Percentiles rank a stretch among this genome's conserved stretches.
Evolutionary conservation across 1,284 basidiomycete genomes (phyloP).

Genomic region (Tilletia caries): DNA sequence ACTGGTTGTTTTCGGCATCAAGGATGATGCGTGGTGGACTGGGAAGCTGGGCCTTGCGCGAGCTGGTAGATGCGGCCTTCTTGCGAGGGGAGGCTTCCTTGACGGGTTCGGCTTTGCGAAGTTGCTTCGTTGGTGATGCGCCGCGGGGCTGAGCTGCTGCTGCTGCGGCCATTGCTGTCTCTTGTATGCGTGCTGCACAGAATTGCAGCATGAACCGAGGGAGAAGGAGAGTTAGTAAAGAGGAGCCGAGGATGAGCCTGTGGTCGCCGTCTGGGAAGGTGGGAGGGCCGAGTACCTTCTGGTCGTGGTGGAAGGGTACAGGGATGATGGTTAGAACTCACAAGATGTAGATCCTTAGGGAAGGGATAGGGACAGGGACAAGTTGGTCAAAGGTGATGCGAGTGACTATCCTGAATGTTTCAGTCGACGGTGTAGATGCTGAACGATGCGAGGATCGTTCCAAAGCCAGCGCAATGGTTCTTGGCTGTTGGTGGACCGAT

Average conservation of each 20-base stretch:
- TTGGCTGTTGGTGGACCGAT: no score
- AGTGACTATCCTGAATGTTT: no score
- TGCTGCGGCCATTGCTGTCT: background rate
- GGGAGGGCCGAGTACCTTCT: no score
- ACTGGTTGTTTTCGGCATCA: conserved; percentile 37
- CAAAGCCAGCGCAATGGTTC: no score
- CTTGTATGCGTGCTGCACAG: background rate
- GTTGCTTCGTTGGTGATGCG: conserved; percentile 7
- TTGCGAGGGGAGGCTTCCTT: conserved; percentile 13
- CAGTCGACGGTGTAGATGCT: no score
- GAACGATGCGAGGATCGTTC: no score
- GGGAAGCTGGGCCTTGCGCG: conserved; percentile 38
- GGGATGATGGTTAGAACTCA: no score
- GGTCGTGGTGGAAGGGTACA: no score
- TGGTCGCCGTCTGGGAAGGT: no score
- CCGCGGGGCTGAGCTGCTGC: background rate
- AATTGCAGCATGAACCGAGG: background rate
- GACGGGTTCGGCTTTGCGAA: conserved; percentile 8
- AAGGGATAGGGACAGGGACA: no score
- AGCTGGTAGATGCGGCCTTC: conserved; percentile 4
- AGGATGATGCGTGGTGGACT: conserved; percentile 45
- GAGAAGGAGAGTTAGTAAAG: background rate
- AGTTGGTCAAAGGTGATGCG: no score
- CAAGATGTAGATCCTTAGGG: no score
- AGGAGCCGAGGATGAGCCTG: background rate